A percentile compares a stretch with the other conserved stretches of the same genome.
Evolutionary conservation across 2,329 filamentous ascomycete genomes (phyloP).

Genomic region (Colletotrichum sp.): DNA sequence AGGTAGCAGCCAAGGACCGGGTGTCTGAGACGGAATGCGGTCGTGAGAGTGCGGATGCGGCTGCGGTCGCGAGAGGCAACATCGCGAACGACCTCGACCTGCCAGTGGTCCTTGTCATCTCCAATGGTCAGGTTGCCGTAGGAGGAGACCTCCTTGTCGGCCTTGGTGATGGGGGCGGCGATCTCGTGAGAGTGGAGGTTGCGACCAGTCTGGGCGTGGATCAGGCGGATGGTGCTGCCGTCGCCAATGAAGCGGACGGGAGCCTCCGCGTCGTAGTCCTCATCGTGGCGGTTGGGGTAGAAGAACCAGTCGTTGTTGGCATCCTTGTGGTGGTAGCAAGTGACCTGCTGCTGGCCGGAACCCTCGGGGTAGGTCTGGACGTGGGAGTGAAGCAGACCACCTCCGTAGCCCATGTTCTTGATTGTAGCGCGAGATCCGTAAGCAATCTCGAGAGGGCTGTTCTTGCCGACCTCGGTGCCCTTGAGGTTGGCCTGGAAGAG

Average conservation of each 20-base stretch:
- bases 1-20: conserved; percentile 87
- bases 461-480: conserved; percentile 91
- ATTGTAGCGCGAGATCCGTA: conserved; percentile 88
- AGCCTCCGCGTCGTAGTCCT: conserved; percentile 74
- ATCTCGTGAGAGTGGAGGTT: conserved; percentile 97
- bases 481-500: conserved; percentile 97
- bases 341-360: conserved; percentile 93
- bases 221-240: conserved; percentile 79
- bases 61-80: conserved; percentile 85
- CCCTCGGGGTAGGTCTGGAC: conserved; percentile 96
- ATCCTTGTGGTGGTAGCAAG: conserved; percentile 99
- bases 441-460: conserved; percentile 92
- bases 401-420: conserved; percentile 99
- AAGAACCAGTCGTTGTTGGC: conserved; percentile 99
- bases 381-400: conserved; percentile 94
- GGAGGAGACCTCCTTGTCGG: conserved; percentile 89
- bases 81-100: conserved; percentile 89
- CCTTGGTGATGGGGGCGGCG: conserved; percentile 86
- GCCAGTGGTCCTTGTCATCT: conserved; percentile 98
- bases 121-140: conserved; percentile 96
- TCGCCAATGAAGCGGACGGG: conserved; percentile 80
- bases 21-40: conserved; percentile 88
- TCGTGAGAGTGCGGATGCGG: conserved; percentile 89
- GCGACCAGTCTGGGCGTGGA: conserved; percentile 94
- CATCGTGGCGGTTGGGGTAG: conserved; percentile 85